phyloP scores from a whole-genome alignment of 108 stramenopile genomes.

The Fistulifera solaris region DNA sequence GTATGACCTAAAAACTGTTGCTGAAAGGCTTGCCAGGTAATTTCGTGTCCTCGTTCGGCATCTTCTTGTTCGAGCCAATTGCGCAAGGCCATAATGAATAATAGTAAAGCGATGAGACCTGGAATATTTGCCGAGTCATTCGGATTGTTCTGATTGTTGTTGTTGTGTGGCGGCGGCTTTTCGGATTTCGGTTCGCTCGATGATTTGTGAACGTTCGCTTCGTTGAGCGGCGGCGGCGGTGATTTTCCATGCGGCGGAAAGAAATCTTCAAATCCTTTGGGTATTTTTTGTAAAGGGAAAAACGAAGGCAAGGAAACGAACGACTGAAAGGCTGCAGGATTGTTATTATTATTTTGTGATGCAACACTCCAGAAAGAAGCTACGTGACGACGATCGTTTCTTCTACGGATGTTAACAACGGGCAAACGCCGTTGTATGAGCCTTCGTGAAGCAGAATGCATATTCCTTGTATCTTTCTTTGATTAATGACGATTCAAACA shows the following conservation, averaged over 20 bases:
- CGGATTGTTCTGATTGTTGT: constrained; percentile 24
- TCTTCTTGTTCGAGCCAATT: constrained; percentile 44
- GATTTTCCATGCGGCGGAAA: constrained; percentile 26
- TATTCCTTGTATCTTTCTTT: no score
- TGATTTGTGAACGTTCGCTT: constrained; percentile 5
- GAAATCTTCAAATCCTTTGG: constrained; percentile 83
- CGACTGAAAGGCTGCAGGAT: no score
- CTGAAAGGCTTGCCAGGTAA: constrained; percentile 86
- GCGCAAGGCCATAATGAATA: constrained; percentile 47
- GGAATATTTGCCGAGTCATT: constrained; percentile 50
- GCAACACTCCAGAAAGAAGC: no score
- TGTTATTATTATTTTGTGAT: not conserved
- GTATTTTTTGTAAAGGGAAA: constrained; percentile 22
- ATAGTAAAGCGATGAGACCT: constrained; percentile 30
- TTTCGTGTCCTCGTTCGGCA: constrained; percentile 54
- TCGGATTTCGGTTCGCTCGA: constrained; percentile 7
- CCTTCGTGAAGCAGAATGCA: no score
- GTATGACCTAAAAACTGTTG: constrained; percentile 71
- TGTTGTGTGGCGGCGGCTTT: constrained; percentile 17
- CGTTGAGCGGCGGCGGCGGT: constrained; percentile 2
- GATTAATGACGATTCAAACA: no score
- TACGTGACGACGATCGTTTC: no score
- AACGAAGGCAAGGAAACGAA: not conserved
- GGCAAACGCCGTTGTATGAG: no score
- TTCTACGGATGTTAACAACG: no score